Conservation (phyloP, 129 eudicot genomes). For the Pulicaria dysenterica region DNA sequence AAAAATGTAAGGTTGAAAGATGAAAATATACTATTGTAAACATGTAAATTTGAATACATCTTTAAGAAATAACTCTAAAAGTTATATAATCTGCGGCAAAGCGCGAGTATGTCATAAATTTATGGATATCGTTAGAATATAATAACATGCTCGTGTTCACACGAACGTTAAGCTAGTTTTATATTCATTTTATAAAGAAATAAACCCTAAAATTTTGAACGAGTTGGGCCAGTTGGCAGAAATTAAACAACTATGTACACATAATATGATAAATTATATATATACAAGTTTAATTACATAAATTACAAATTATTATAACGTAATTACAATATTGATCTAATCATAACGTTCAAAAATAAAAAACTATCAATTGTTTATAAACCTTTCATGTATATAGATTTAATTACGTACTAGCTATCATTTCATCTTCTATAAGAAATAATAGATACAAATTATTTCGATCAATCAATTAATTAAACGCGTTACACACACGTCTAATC, state of each 20-base stretch:
- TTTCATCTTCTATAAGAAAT: not conserved
- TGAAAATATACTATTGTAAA: too few relatives aligned
- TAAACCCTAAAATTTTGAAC: too few relatives aligned
- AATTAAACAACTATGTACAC: not conserved
- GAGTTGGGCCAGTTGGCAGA: too few relatives aligned
- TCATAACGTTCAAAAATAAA: not conserved
- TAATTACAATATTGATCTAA: conserved; percentile 1
- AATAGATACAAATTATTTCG: not conserved
- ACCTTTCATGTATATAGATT: not conserved
- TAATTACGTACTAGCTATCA: not conserved
- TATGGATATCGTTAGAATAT: too few relatives aligned
- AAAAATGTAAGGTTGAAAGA: too few relatives aligned
- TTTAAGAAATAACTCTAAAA: too few relatives aligned
- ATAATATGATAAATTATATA: not conserved
- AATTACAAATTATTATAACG: not conserved
- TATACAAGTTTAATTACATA: not conserved
- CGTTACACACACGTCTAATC: conserved; percentile 65
- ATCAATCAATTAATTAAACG: conserved; percentile 42
- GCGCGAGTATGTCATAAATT: too few relatives aligned
- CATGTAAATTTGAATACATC: too few relatives aligned
- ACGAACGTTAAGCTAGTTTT: too few relatives aligned
- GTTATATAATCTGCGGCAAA: too few relatives aligned
- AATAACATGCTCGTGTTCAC: too few relatives aligned
- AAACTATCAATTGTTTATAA: not conserved
- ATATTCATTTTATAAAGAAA: too few relatives aligned